A percentile compares a stretch with the other conserved stretches of the same genome.
phyloP scores from a whole-genome alignment of 306 rosid genomes.

The Medicago truncatula region DNA sequence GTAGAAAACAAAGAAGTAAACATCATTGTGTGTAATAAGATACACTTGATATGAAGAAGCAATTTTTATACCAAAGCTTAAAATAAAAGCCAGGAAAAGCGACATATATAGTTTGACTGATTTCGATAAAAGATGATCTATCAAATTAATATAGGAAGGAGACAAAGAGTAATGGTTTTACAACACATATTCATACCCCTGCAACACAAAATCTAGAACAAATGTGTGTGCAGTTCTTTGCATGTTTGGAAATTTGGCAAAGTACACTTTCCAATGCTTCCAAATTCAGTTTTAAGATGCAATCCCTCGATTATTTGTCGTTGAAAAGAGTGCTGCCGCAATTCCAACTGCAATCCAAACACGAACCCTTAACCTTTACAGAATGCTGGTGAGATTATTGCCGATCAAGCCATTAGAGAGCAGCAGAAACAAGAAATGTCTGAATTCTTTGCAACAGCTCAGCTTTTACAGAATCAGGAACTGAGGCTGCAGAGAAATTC shows the following conservation, averaged over 20 bases:
- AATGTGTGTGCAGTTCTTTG: conserved; percentile 15
- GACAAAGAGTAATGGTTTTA: conserved; percentile 24
- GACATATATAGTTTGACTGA: no score
- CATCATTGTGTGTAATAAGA: no score
- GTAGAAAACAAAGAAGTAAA: no score
- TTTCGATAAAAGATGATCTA: not conserved
- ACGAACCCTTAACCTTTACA: conserved; percentile 17
- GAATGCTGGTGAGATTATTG: conserved; percentile 23
- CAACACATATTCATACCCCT: conserved; percentile 22
- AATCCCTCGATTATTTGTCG: not conserved
- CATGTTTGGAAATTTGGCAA: not conserved
- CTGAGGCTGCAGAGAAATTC: conserved; percentile 62
- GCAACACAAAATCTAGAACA: conserved; percentile 20
- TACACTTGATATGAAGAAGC: no score
- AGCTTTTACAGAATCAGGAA: conserved; percentile 86
- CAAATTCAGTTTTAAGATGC: not conserved
- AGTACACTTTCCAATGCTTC: not conserved
- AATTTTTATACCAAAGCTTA: no score
- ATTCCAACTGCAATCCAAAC: not conserved
- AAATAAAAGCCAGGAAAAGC: no score
- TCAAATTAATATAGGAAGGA: conserved; percentile 24
- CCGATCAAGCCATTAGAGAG: conserved; percentile 51
- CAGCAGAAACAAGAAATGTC: conserved; percentile 68
- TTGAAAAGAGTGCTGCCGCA: not conserved
- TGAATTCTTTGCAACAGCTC: conserved; percentile 86